These are phyloP conservation scores for Sanghuangporus sanghuang DNA, from an alignment of 1,284 basidiomycete genomes.

Conservation along the genomic window DNA sequence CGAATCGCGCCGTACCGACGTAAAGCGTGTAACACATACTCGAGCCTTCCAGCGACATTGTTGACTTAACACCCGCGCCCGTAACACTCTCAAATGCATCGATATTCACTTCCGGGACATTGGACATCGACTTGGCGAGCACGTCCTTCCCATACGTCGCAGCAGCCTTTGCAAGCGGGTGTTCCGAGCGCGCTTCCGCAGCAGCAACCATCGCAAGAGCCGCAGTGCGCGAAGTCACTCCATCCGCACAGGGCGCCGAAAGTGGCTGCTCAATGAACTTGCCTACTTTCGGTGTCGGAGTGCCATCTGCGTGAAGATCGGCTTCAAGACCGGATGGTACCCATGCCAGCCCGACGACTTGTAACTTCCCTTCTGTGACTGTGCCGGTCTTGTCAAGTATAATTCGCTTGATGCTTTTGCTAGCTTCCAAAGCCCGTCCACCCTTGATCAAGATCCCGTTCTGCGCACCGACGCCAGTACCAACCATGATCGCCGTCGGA, in stretches of 20 bases:
- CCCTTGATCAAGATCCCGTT: slow-evolving; percentile 99
- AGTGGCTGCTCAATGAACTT: slow-evolving; percentile 36
- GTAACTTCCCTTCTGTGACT: slow-evolving; percentile 83
- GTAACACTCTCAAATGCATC: slow-evolving; percentile 83
- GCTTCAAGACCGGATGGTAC: slow-evolving; percentile 42
- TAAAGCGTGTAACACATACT: slow-evolving; percentile 48
- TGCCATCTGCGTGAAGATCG: slow-evolving; percentile 32
- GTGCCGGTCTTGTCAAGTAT: slow-evolving; percentile 98
- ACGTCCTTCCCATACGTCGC: slow-evolving; percentile 75
- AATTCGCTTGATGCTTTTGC: slow-evolving; percentile 75
- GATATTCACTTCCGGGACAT: slow-evolving; percentile 36
- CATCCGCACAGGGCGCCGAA: slow-evolving; percentile 52
- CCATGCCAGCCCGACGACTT: slow-evolving; percentile 76
- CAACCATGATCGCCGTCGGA: slow-evolving; percentile 99
- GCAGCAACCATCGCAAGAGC: slow-evolving; percentile 80
- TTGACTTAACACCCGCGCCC: slow-evolving; percentile 83
- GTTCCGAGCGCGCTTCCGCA: slow-evolving; percentile 90
- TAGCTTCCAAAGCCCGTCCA: slow-evolving; percentile 90
- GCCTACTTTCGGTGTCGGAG: not conserved
- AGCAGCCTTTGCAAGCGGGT: slow-evolving; percentile 92
- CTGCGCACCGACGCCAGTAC: slow-evolving; percentile 94
- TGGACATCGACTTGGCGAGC: slow-evolving; percentile 40
- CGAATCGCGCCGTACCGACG: slow-evolving; percentile 73
- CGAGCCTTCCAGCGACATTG: slow-evolving; percentile 41
- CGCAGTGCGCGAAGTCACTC: slow-evolving; percentile 52